Percentiles rank a stretch among this genome's conserved stretches.
These are phyloP conservation scores for Chenopodium quinoa DNA, from an alignment of 148 eudicot species.

Conservation along the genomic window DNA sequence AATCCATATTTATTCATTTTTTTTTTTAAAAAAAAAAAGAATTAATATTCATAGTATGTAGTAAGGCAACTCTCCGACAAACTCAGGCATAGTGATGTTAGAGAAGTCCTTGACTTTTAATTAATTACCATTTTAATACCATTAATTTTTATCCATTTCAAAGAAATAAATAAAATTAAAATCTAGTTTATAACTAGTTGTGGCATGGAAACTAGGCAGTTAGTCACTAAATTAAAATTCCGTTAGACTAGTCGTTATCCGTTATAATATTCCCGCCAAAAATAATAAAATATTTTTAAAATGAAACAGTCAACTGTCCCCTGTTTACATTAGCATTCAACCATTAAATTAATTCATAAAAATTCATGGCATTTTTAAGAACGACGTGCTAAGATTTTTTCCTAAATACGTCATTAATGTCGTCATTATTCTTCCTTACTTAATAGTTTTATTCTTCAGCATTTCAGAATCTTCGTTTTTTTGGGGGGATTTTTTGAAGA, in stretches of 20 bases:
- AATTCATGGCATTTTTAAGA: not conserved
- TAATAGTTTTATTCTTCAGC: not conserved
- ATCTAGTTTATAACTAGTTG: not conserved
- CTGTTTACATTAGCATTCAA: slow-evolving; percentile 8
- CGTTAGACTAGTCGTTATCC: not conserved
- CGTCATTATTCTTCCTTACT: slow-evolving; percentile 14
- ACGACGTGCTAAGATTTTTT: slow-evolving; percentile 26
- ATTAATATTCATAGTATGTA: not conserved
- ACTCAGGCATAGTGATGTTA: not conserved
- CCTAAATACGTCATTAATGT: slow-evolving; percentile 11
- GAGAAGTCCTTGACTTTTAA: not conserved
- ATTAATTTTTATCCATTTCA: not conserved
- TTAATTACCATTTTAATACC: not conserved
- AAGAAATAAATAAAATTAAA: not conserved
- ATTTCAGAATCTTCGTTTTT: not conserved
- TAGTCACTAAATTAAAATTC: not conserved
- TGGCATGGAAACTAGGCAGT: not conserved
- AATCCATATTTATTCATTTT: too few relatives aligned
- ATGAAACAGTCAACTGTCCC: slow-evolving; percentile 20
- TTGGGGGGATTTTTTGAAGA: not conserved
- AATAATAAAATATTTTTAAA: not conserved
- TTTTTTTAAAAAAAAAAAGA: too few relatives aligned
- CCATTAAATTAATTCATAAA: not conserved
- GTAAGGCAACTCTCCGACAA: not conserved
- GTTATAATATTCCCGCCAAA: slow-evolving; percentile 21